phyloP scores from a whole-genome alignment of 2,329 filamentous ascomycete genomes.

The Mycosphaerella arachidis region DNA sequence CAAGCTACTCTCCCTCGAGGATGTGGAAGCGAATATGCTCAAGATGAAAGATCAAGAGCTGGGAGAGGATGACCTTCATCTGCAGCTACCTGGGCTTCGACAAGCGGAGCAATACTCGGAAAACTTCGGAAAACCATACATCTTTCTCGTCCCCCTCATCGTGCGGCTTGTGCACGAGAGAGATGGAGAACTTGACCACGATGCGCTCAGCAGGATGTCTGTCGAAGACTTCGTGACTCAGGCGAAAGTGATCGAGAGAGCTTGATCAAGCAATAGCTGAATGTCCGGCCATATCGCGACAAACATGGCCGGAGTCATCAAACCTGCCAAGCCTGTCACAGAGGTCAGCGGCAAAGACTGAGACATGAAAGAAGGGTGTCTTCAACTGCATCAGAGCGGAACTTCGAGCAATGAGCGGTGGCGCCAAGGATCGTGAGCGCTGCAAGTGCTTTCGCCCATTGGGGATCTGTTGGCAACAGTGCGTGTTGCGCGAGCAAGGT shows the following conservation, averaged over 20 bases:
- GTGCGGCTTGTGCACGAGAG: neutral
- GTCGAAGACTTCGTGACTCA: neutral
- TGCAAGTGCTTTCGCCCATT: neutral
- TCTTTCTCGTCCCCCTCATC: neutral
- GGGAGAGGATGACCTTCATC: neutral
- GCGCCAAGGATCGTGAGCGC: slow-evolving; percentile 1
- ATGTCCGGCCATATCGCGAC: neutral
- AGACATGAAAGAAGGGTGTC: neutral
- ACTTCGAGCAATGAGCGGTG: neutral
- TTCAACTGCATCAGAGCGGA: slow-evolving; percentile 2
- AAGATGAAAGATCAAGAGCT: neutral
- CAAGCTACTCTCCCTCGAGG: neutral
- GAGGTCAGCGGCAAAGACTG: neutral
- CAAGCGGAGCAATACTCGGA: neutral
- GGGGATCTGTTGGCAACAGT: neutral
- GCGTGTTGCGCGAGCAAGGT: slow-evolving; percentile 2
- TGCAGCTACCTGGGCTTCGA: neutral
- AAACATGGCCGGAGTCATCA: slow-evolving; percentile 5
- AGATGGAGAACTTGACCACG: neutral
- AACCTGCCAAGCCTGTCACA: neutral
- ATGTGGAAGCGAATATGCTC: neutral
- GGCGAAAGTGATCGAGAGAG: neutral
- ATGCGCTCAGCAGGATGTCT: neutral
- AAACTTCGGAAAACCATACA: neutral
- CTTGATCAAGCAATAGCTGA: neutral